A percentile compares a stretch with the other conserved stretches of the same genome.
These are phyloP conservation scores for Monascus ruber DNA, from an alignment of 2,329 filamentous ascomycete species.

Conservation along the genomic window DNA sequence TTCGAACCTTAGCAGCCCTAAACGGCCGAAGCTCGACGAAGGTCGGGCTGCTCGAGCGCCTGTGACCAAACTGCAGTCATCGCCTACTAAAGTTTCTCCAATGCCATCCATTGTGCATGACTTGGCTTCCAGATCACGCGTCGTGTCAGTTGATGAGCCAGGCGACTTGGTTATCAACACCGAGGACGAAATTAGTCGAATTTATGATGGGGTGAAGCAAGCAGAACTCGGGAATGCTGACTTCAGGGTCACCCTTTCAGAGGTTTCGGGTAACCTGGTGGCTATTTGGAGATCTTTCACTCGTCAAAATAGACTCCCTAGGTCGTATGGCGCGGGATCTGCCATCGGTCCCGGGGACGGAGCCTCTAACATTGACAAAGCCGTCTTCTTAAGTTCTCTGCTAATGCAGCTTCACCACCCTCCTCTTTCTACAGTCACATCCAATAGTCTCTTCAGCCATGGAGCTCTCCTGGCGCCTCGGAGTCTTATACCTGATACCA, in stretches of 20 bases:
- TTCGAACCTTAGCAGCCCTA: constrained; percentile 31
- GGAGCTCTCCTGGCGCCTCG: constrained; percentile 15
- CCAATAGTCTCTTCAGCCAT: constrained; percentile 11
- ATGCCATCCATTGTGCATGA: constrained; percentile 63
- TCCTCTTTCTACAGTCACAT: constrained; percentile 25
- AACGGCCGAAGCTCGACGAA: constrained; percentile 32
- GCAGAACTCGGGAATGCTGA: constrained; percentile 20
- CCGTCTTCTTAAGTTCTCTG: constrained; percentile 65
- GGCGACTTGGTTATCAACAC: constrained; percentile 63
- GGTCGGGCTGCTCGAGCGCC: constrained; percentile 24
- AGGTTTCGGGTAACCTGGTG: constrained; percentile 23
- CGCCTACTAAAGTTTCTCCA: constrained; percentile 44
- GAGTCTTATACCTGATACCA: constrained; percentile 17
- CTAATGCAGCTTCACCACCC: constrained; percentile 71
- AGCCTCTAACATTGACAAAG: constrained; percentile 58
- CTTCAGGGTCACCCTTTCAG: constrained; percentile 20
- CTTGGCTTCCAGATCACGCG: constrained; percentile 46
- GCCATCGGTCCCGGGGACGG: constrained; percentile 55
- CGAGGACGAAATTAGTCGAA: constrained; percentile 55
- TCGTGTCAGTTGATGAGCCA: constrained; percentile 55
- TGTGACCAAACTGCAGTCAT: constrained; percentile 21
- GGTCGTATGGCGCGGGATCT: constrained; percentile 33
- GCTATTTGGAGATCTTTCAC: constrained; percentile 22
- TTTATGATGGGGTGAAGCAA: constrained; percentile 43
- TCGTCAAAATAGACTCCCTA: constrained; percentile 31